Percentiles rank a stretch among this genome's conserved stretches.
Evolutionary conservation across 2,329 filamentous ascomycete genomes (phyloP).

Genomic region (Mariannaea sp.): DNA sequence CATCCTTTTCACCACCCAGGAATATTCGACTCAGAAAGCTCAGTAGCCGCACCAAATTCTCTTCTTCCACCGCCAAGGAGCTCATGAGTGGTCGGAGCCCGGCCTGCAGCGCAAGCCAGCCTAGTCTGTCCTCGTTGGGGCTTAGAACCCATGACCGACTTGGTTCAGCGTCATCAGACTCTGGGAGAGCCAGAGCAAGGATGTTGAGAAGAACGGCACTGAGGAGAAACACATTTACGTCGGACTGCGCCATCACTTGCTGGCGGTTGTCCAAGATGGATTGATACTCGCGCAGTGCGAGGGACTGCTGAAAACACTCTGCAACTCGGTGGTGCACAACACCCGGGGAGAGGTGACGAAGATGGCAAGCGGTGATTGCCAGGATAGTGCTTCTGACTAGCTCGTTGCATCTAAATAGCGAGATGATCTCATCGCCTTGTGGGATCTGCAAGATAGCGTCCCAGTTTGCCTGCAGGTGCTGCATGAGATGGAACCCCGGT

Average conservation of each 20-base stretch:
- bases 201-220: slow-evolving; percentile 6
- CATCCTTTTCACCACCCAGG: not conserved
- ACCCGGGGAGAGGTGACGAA: slow-evolving; percentile 6
- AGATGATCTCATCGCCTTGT: slow-evolving; percentile 7
- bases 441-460: slow-evolving; percentile 1
- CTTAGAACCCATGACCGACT: slow-evolving; percentile 10
- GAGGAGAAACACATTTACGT: slow-evolving; percentile 2
- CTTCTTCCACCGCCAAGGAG: not conserved
- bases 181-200: slow-evolving; percentile 5
- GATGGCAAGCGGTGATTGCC: slow-evolving; percentile 10
- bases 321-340: slow-evolving; percentile 9
- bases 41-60: not conserved
- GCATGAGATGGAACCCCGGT: slow-evolving; percentile 1
- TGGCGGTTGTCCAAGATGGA: not conserved
- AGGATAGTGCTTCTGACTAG: slow-evolving; percentile 9
- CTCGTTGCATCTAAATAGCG: not conserved
- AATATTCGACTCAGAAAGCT: slow-evolving; percentile 4
- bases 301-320: slow-evolving; percentile 11
- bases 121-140: not conserved
- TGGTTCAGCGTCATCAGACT: not conserved
- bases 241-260: not conserved
- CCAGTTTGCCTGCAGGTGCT: slow-evolving; percentile 9
- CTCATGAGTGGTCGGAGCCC: slow-evolving; percentile 11
- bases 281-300: slow-evolving; percentile 7
- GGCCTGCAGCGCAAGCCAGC: slow-evolving; percentile 10